Base-by-base conservation (phyloP, 2,329 filamentous ascomycete genomes). In the Cladosporium sp. region DNA sequence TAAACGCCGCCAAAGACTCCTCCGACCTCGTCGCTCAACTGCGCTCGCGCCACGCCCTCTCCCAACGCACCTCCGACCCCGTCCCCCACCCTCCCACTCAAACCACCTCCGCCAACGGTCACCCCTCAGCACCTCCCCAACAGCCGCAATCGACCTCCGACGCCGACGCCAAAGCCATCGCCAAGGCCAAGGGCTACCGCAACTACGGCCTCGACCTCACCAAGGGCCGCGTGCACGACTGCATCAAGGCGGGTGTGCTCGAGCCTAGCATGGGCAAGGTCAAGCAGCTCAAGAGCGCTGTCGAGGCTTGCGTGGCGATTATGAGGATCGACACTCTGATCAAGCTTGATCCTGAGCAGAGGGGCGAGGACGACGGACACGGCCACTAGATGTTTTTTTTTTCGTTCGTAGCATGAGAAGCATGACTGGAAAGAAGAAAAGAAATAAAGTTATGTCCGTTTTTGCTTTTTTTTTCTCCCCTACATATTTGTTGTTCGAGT, bases 251-350 rank as follows among this genome's bases (percentile, higher is more conserved):
- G 14, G 95, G 95, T 76, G 93, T 99, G 68, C 80, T 99, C 76
- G 95, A 99, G 84, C 95, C 95, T 36, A 96, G 91, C 81, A 93
- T 99, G 84, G 97, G 94, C 87, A 99, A 99, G 86, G 87, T 99
- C 72, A 91, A 94, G 81, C 95, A 98, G 85, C 85, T 99, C 77
- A 99, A 99, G 90, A 96, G 91, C 81, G 95, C 95, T 32, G 95
- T 99, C 59, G 95, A 99, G 83, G 95, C 95, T 65, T 98, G 95
- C 80, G 96, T 99, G 80, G 92, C 93, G 77, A 98, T 99, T 79
- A 98, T 99, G 95, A 88, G 95, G 76, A 99, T 99, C 78, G 95
- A 99, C 83, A 98, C 95, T 71, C 85, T 99, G 81, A 98, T 99
- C 82, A 96, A 96, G 85, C 83, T 99, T 80, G 95, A 99, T 84